Percentiles rank a stretch among this genome's conserved stretches.
Evolutionary conservation across 208 protist genomes (phyloP).

Genomic region (Acanthamoeba royreba): DNA sequence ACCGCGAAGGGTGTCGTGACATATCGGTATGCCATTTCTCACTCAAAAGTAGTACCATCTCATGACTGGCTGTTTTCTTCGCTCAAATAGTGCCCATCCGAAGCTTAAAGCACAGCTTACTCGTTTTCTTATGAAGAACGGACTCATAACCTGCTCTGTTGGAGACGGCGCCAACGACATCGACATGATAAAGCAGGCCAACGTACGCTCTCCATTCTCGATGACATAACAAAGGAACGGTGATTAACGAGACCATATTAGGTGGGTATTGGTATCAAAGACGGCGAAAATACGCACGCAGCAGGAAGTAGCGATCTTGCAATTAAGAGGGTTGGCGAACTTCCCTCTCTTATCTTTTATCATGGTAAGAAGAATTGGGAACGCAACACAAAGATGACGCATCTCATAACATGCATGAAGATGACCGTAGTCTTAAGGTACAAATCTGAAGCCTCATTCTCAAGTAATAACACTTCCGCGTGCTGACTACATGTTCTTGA

Average conservation of each 20-base stretch:
- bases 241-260: not conserved
- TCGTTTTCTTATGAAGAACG: conserved; percentile 47
- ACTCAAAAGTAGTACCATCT: not conserved
- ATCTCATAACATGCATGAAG: conserved; percentile 48
- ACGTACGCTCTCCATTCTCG: not conserved
- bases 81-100: not conserved
- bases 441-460: not conserved
- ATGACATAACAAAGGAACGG: not conserved
- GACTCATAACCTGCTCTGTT: conserved; percentile 36
- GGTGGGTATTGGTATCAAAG: conserved; percentile 44
- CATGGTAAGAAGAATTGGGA: conserved; percentile 50
- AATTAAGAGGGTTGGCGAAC: conserved; percentile 34
- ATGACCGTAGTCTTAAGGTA: conserved; percentile 50
- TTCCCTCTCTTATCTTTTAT: conserved; percentile 35
- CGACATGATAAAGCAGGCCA: conserved; percentile 51
- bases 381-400: conserved; percentile 44
- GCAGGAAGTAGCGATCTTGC: conserved; percentile 46
- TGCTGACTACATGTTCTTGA: no score
- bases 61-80: not conserved
- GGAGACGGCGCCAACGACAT: conserved; percentile 49
- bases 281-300: conserved; percentile 39
- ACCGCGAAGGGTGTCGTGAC: not conserved
- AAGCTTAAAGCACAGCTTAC: conserved; percentile 46
- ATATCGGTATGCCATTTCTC: not conserved
- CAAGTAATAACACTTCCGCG: no score